A percentile compares a stretch with the other conserved stretches of the same genome.
These are phyloP conservation scores for Quercus glauca DNA, from an alignment of 306 rosid species.

Conservation along the genomic window DNA sequence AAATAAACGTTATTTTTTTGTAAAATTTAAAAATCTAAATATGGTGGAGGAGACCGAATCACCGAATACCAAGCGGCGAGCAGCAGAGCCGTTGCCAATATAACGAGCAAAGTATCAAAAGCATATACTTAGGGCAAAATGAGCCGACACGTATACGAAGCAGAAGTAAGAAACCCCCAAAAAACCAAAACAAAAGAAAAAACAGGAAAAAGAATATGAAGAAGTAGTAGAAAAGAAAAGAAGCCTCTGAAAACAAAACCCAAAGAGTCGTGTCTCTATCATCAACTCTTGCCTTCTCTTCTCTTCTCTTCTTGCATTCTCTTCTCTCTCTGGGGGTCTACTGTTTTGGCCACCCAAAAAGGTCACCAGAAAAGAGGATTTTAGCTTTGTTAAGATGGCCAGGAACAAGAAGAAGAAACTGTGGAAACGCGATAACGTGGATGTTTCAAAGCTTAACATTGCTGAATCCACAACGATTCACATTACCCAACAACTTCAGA, in stretches of 20 bases:
- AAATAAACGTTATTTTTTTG: too few relatives aligned
- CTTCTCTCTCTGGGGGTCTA: not conserved
- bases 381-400: not conserved
- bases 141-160: not conserved
- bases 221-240: not conserved
- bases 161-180: not conserved
- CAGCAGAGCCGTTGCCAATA: not conserved
- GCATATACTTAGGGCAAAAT: not conserved
- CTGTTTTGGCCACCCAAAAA: not conserved
- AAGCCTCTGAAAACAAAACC: not conserved
- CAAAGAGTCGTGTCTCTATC: not conserved
- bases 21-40: too few relatives aligned
- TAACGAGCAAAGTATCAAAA: not conserved
- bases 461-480: slow-evolving; percentile 30
- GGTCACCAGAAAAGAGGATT: not conserved
- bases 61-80: too few relatives aligned
- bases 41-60: too few relatives aligned
- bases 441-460: slow-evolving; percentile 12
- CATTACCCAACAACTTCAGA: slow-evolving; percentile 22
- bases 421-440: not conserved
- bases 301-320: not conserved
- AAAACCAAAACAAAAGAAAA: not conserved
- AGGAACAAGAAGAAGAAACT: not conserved
- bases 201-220: too few relatives aligned
- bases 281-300: too few relatives aligned